Base-by-base conservation (phyloP, 129 eudicot species). In the Oenanthe sinensis region DNA sequence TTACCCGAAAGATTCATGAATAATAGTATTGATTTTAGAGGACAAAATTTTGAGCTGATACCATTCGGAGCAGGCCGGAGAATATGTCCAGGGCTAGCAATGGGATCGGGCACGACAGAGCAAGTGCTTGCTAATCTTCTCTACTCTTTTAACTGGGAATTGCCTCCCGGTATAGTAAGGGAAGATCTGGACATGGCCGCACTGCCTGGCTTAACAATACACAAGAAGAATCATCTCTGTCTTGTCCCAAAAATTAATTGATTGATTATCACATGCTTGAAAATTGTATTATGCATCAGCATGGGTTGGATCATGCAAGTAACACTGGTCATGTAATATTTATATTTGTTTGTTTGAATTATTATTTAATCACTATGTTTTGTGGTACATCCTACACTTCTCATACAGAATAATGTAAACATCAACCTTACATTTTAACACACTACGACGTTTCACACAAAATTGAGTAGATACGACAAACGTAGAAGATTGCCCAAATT, bases 401-500 rank as follows among this genome's bases (percentile, higher is more conserved):
- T 8, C 46, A 44, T 44, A 8, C 46, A 44, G 11, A 44, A 44
- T 44, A 39, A 2, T 39, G 42, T 33, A 39, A 39, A 39, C 42
- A 39, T 3, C 42, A 39, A 39, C 42, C 42, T 39, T 39, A 39
- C 40, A 37, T 37, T 37, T 37, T 37, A n/a, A 37, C 4, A 37
- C 40, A 37, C 5, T 39, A 39, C 5, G 5, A 39, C 42, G 42
- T 39, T 39, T 2, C 42, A 39, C 5, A 39, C 42, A 39, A 39
- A 39, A 39, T 39, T 1, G 84, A 71, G 86, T 85, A 65, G 91
- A 89, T 9, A 84, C 78, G 77, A 85, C 81, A 80, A 85, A 88
- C 20, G 75, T 84, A 3, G 91, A 83, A 44, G 91, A 88, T 76
- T 88, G 91, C 84, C 91, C 91, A 75, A 88, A 88, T 76, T 89